Conservation (phyloP, 139 green algal genomes). For the Chlamydomonas sphaeroides region DNA sequence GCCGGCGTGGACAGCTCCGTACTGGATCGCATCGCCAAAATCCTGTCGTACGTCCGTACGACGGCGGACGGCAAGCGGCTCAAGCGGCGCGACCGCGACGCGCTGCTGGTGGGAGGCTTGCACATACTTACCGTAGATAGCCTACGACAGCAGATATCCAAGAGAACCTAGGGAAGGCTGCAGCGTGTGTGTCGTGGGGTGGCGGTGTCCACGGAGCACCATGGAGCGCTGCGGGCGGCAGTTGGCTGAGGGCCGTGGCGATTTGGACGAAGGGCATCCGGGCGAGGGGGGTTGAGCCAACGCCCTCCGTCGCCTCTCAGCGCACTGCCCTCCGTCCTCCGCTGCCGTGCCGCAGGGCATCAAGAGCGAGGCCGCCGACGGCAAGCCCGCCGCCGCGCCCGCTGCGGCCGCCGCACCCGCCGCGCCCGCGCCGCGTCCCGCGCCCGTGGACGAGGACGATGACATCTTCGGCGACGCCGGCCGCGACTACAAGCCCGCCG, state of each 20-base stretch:
- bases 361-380: neutral
- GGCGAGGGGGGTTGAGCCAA: no score
- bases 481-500: constrained; percentile 82
- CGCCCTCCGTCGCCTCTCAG: no score
- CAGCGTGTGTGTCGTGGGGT: no score
- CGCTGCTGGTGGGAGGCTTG: constrained; percentile 51
- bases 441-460: constrained; percentile 70
- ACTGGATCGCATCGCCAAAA: constrained; percentile 84
- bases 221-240: no score
- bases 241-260: no score
- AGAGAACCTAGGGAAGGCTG: no score
- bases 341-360: constrained; percentile 43
- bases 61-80: constrained; percentile 75
- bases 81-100: constrained; percentile 73
- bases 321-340: neutral
- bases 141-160: no score
- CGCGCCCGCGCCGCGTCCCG: constrained; percentile 1
- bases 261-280: no score
- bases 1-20: constrained; percentile 67
- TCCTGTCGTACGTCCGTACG: constrained; percentile 89
- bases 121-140: no score
- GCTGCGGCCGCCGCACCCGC: neutral
- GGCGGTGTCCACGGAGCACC: no score
- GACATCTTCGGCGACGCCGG: constrained; percentile 95
- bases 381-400: neutral